Base-by-base conservation (phyloP, 2,329 filamentous ascomycete species). In the Aspergillus uvarum region DNA sequence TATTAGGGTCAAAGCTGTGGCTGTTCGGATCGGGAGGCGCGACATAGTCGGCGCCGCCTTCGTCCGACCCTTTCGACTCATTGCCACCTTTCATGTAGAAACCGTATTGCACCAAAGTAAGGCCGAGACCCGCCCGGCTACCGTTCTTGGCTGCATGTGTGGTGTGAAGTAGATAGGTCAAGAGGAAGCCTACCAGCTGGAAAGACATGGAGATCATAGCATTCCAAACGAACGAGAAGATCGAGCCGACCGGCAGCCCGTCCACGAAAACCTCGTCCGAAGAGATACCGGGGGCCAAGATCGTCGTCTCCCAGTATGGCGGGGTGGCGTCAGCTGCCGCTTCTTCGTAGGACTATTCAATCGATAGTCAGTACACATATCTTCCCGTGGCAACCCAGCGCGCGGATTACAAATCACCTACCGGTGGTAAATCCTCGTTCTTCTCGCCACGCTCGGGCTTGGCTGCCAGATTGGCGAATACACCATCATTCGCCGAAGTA, bases 241-340 rank as follows among this genome's bases (percentile, higher is more conserved):
- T 83, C 66, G 92, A 93, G 82, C 82, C 87, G 79, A 92, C 95
- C 3, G 96, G 92, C 72, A 99, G 89, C 69, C 95, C 95, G 74
- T 99, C 95, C 59, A 99, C 90, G 72, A 95, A 99, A 51, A 99
- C 94, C 76, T 99, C 95, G 72, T 98, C 93, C 44, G 88, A 87
- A n/a, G 90, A 90, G 65, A 95, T 87, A 58, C 94, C 95, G 0
- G 95, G 95, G 0, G 93, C 94, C 54, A 99, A 85, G 65, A 99
- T 97, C 0, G 95, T 98, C 5, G 95, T 99, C 81, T 99, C 95
- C 95, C 95, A 99, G 78, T 99, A 99, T 0, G 95, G 95, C 1
- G 95, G 95, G 51, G 95, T 95, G 24, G 92, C 90, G 76, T 99
- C 95, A 47, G 94, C 94, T 3, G 95, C 95, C 16, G 95, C 95